Evolutionary conservation across 495 filamentous ascomycete genomes (phyloP), one percentile per base, ranked within the genome.

Genomic region (Hyaloscypha finlandica): DNA sequence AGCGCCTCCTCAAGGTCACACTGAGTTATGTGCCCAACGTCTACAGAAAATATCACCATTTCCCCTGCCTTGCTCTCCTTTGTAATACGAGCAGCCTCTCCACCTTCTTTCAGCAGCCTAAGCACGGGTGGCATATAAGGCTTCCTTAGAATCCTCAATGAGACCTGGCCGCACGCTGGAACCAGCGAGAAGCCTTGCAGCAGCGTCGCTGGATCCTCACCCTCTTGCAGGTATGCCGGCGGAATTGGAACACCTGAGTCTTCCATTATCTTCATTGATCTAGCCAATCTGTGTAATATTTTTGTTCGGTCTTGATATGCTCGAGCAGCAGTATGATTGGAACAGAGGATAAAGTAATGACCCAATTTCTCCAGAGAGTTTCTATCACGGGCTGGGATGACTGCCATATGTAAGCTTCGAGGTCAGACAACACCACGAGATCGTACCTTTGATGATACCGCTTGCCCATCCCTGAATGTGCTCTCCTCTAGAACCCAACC

Each of bases 391-490:
- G 77, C 82, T 56, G 56, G 69, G 9, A 74, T 71, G 11, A 69
- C 72, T 71, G 35, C 22, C 32, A 61, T 2, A 31, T 48, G 53
- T 73, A 29, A 68, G 64, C 53, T 59, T 20, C n/a, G 9, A 19
- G 33, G 53, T 30, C 19, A 29, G 60, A 31, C 48, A 29, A 55
- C 0, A 58, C 19, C 61, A 8, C 16, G 65, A 61, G 54, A 58
- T 30, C 54, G n/a, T 67, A 74, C 72, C 72, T 68, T 70, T 68
- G 2, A 72, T 29, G 35, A 74, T 70, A 11, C 86, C 86, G 45
- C 81, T 81, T 3, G 78, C 80, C 89, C 89, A 92, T 42, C 82
- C 81, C 58, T 86, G 83, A 60, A 92, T 83, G 69, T 90, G 87
- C 31, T 78, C 73, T 35, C 88, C 87, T 68, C 80, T 84, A n/a